Percentiles rank a stretch among this genome's conserved stretches.
Evolutionary conservation across 164 flowering plant genomes (phyloP).

Genomic region (Chimonanthus praecox): DNA sequence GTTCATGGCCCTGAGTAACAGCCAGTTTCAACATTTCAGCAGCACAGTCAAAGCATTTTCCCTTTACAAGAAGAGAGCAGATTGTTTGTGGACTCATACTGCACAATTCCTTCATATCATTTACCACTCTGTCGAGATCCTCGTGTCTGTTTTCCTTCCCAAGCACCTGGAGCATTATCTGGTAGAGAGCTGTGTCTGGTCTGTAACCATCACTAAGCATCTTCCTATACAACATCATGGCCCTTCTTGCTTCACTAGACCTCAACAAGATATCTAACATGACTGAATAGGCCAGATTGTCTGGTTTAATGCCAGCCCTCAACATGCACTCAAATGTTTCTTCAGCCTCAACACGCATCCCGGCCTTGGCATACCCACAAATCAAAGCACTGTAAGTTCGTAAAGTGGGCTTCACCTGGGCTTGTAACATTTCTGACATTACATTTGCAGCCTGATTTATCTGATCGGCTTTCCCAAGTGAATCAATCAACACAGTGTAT

Average conservation of each 20-base stretch:
- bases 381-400: slow-evolving; percentile 86
- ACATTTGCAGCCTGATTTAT: slow-evolving; percentile 64
- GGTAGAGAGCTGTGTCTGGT: slow-evolving; percentile 61
- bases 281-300: slow-evolving; percentile 74
- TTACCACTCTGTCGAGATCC: slow-evolving; percentile 39
- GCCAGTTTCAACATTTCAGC: slow-evolving; percentile 51
- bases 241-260: slow-evolving; percentile 49
- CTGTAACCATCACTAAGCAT: slow-evolving; percentile 61
- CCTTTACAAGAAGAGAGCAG: slow-evolving; percentile 59
- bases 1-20: slow-evolving; percentile 40
- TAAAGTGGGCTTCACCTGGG: slow-evolving; percentile 73
- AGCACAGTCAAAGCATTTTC: slow-evolving; percentile 65
- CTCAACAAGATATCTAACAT: slow-evolving; percentile 77
- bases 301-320: slow-evolving; percentile 77
- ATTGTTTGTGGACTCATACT: slow-evolving; percentile 49
- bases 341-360: slow-evolving; percentile 67
- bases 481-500: slow-evolving; percentile 83
- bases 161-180: slow-evolving; percentile 47
- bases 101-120: slow-evolving; percentile 59
- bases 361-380: slow-evolving; percentile 88
- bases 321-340: slow-evolving; percentile 66
- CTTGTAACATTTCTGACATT: slow-evolving; percentile 82
- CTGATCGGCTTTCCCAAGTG: slow-evolving; percentile 78
- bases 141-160: slow-evolving; percentile 43
- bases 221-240: slow-evolving; percentile 45